Base-by-base conservation (phyloP, 179 eudicot species). In the Drosera spatulata region DNA sequence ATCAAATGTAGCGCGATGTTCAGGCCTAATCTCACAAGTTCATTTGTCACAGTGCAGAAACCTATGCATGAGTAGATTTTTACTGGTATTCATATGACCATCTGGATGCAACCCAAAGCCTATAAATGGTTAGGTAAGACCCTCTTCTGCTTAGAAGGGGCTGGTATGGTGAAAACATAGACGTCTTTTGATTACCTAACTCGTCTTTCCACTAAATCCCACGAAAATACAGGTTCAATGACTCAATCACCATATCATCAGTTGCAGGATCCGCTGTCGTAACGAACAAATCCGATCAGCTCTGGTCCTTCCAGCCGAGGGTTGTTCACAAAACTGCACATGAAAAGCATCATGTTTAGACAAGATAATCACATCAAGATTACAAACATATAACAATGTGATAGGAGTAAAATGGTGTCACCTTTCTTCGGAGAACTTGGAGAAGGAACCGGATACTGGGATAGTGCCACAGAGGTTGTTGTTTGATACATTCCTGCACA, bases 261-360 rank as follows among this genome's bases (percentile, higher is more conserved):
- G 70, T 73, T 75, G 70, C 94, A 81, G 55, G 69, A 76, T 38
- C 77, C 78, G 0, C 71, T 71, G 40, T 83, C 83, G 48, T 85
- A 83, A 60, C 75, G 73, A 62, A 85, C 86, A 38, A 69, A 85
- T 46, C 94, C 94, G 61, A 83, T 65, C 42, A 86, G 69, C 69
- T 86, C 89, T 13, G 95, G 95, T 41, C 89, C 95, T 75, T 83
- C 82, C 48, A 86, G 69, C 69, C 74, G 77, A 2, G 89, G 79
- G 66, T 83, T 86, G 69, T 79, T 79, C 58, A 59, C 50, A 42
- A 83, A 86, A 63, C 89, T 86, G 85, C 67, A 79, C 10, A 7
- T 43, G 5, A 52, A n/a, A 13, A 7, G 33, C 12, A 59, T 22
- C 33, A 22, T 22, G 33, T 22, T 22, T 2, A n/a, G 46, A n/a